Base-by-base conservation (phyloP, 2,329 filamentous ascomycete genomes). In the Zelopaecilomyces penicillatus region DNA sequence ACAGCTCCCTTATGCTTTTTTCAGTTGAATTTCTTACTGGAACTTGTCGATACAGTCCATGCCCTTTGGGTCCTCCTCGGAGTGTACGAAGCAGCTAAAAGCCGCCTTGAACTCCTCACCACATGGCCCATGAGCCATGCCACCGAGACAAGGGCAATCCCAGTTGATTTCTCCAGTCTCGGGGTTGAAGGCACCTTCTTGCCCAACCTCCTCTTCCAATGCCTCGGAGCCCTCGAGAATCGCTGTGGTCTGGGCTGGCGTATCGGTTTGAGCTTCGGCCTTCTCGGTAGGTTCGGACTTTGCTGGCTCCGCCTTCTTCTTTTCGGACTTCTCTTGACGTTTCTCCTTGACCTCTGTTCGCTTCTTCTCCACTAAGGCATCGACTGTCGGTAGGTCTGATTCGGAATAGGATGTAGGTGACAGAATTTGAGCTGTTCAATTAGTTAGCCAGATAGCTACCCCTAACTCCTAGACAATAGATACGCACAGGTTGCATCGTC, bases 161-260 rank as follows among this genome's bases (percentile, higher is more conserved):
- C 93, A 98, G 75, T 98, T 98, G 69, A 98, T 98, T 76, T 98
- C 93, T 55, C 93, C 93, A 7, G 93, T 98, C 71, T 97, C 93
- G 3, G 90, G 89, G 67, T 98, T 95, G 72, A 97, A 98, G 1
- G 93, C 93, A 45, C 88, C 93, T 66, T 97, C 82, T 62, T 91
- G 82, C 50, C 71, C 78, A 5, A 88, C 89, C 65, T 96, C 89
- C 48, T 87, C 80, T 64, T 95, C 85, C 10, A 93, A 69, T 0
- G 66, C 73, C 46, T 69, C 70, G 2, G 74, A 70, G 29, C 63
- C 62, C 5, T 54, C 52, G 50, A 58, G 43, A 28, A 49, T 53
- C 26, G 37, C 50, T 4, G 54, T 53, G 37, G 32, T 51, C 38
- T 62, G 53, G 12, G 56, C 48, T 5, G 58, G 49, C 26, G 58